Evolutionary conservation across 306 rosid genomes (phyloP).

Genomic region (Carpinus fangiana): DNA sequence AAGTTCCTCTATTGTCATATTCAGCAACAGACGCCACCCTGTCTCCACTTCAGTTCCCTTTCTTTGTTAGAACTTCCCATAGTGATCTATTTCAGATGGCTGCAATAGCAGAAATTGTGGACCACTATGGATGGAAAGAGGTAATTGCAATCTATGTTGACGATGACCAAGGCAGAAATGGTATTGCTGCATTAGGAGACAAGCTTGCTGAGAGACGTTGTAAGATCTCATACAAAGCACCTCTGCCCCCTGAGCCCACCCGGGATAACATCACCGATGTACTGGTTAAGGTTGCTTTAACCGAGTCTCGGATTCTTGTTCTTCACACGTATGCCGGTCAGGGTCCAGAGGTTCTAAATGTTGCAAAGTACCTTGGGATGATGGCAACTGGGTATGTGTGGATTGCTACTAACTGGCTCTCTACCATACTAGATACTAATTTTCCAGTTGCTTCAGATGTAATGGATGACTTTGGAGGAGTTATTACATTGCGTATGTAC

Average conservation of each 20-base stretch:
- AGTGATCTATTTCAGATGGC: constrained; percentile 81
- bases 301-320: constrained; percentile 80
- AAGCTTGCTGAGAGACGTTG: constrained; percentile 78
- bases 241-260: constrained; percentile 53
- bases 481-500: constrained; percentile 63
- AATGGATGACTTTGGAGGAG: constrained; percentile 69
- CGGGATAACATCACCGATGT: constrained; percentile 54
- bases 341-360: constrained; percentile 51
- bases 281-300: constrained; percentile 75
- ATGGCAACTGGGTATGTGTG: constrained; percentile 86
- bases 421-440: constrained; percentile 55
- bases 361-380: constrained; percentile 79
- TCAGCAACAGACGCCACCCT: constrained; percentile 85
- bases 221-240: constrained; percentile 80
- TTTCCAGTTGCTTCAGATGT: constrained; percentile 42
- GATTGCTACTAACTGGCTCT: constrained; percentile 79
- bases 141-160: constrained; percentile 82
- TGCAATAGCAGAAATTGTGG: constrained; percentile 78
- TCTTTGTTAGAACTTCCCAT: constrained; percentile 68
- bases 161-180: constrained; percentile 92
- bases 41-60: constrained; percentile 89
- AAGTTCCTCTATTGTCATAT: constrained; percentile 75
- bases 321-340: constrained; percentile 47
- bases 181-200: constrained; percentile 69
- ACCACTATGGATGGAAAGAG: constrained; percentile 74